A percentile compares a stretch with the other conserved stretches of the same genome.
phyloP scores from a whole-genome alignment of 2,329 filamentous ascomycete species.

The Aspergillus latus region DNA sequence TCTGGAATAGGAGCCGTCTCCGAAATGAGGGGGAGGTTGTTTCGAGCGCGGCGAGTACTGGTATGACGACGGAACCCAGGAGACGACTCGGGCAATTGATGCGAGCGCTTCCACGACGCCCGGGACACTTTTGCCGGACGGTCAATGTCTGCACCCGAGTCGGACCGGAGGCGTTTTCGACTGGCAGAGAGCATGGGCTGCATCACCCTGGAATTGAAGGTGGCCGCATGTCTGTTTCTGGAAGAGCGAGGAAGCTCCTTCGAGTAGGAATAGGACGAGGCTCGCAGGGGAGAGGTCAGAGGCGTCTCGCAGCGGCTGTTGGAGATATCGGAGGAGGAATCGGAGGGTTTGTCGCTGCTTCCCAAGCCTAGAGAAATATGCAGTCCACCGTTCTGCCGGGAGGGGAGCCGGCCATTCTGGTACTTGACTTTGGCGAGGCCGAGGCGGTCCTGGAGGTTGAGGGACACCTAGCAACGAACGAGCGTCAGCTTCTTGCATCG shows the following conservation, averaged over 20 bases:
- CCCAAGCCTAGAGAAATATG: slow-evolving; percentile 53
- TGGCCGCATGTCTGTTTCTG: slow-evolving; percentile 45
- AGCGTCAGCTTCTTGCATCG: slow-evolving; percentile 18
- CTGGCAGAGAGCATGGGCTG: slow-evolving; percentile 50
- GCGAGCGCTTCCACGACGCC: slow-evolving; percentile 71
- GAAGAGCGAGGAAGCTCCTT: slow-evolving; percentile 68
- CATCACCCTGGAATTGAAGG: slow-evolving; percentile 44
- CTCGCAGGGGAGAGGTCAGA: slow-evolving; percentile 80
- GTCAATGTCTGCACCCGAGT: slow-evolving; percentile 53
- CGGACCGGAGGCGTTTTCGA: slow-evolving; percentile 71
- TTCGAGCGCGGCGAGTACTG: slow-evolving; percentile 56
- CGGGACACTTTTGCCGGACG: slow-evolving; percentile 61
- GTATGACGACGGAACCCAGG: slow-evolving; percentile 74
- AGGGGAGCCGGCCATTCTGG: slow-evolving; percentile 93
- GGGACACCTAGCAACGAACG: slow-evolving; percentile 70
- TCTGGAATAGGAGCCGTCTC: slow-evolving; percentile 68
- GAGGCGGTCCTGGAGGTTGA: slow-evolving; percentile 87
- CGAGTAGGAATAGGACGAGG: slow-evolving; percentile 83
- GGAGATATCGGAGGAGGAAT: slow-evolving; percentile 81
- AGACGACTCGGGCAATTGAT: slow-evolving; percentile 80
- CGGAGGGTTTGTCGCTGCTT: slow-evolving; percentile 71
- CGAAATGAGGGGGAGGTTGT: slow-evolving; percentile 76
- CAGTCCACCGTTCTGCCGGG: slow-evolving; percentile 72
- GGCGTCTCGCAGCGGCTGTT: slow-evolving; percentile 53
- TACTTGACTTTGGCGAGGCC: slow-evolving; percentile 97